A percentile compares a stretch with the other conserved stretches of the same genome.
Conservation (phyloP, 768 basidiomycete genomes). For the Leccinum disarticulatum region DNA sequence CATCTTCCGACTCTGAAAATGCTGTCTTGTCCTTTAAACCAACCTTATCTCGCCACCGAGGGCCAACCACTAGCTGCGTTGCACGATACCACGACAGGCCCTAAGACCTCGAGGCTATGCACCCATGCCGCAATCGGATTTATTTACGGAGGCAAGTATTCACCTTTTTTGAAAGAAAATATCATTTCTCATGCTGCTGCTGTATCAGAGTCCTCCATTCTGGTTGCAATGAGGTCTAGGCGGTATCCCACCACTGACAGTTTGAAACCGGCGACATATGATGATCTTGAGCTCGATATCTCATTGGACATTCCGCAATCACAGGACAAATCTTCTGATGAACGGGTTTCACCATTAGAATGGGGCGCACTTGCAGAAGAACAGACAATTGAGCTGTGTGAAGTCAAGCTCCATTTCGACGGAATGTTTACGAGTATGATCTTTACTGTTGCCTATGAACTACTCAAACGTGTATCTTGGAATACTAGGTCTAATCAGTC, state of each 20-base stretch:
- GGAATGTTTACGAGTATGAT: slow-evolving; percentile 43
- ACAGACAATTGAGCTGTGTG: slow-evolving; percentile 56
- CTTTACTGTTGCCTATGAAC: background rate
- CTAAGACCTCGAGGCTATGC: slow-evolving; percentile 48
- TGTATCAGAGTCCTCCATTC: slow-evolving; percentile 49
- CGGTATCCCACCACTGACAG: slow-evolving; percentile 42
- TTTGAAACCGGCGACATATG: slow-evolving; percentile 27
- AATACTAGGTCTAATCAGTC: slow-evolving; percentile 40
- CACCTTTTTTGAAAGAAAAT: background rate
- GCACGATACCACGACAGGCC: slow-evolving; percentile 32
- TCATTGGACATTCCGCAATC: slow-evolving; percentile 27
- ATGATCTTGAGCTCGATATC: slow-evolving; percentile 43
- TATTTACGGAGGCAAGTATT: slow-evolving; percentile 51
- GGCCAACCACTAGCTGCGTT: slow-evolving; percentile 31
- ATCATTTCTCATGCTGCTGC: slow-evolving; percentile 5
- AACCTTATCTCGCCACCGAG: slow-evolving; percentile 39
- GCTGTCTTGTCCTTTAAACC: slow-evolving; percentile 49
- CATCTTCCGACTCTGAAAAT: slow-evolving; percentile 44
- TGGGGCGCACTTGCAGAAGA: slow-evolving; percentile 65
- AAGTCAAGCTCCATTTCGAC: slow-evolving; percentile 54
- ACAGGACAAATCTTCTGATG: slow-evolving; percentile 18
- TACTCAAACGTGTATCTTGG: slow-evolving; percentile 6
- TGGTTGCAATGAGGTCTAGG: slow-evolving; percentile 64
- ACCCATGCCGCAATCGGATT: slow-evolving; percentile 59
- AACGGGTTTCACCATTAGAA: slow-evolving; percentile 28